phyloP scores from a whole-genome alignment of 306 rosid genomes.

The Mucuna pruriens region DNA sequence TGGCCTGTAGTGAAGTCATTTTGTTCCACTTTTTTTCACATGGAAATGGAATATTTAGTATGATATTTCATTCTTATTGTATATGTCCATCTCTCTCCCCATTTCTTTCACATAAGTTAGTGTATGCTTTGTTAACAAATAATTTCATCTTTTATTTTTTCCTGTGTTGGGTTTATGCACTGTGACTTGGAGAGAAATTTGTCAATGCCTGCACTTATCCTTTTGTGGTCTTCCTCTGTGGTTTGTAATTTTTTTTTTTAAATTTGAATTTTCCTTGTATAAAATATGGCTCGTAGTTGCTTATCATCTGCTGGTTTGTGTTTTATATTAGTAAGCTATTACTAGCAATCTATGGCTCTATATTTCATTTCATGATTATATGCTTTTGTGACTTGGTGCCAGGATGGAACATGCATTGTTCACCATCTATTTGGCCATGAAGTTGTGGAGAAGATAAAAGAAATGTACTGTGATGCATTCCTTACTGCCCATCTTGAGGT shows the following conservation, averaged over 20 bases:
- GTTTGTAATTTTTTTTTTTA: neutral
- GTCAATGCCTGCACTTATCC: neutral
- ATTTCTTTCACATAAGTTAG: neutral
- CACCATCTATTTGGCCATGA: slow-evolving; percentile 95
- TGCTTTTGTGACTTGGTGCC: slow-evolving; percentile 35
- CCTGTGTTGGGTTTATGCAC: neutral
- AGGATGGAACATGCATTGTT: slow-evolving; percentile 97
- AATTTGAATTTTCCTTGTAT: neutral
- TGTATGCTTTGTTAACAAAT: slow-evolving; percentile 16
- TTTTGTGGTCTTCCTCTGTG: neutral
- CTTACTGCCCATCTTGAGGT: slow-evolving; percentile 99
- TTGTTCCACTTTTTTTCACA: neutral
- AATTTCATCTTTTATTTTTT: neutral
- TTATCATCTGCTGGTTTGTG: neutral
- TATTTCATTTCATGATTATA: slow-evolving; percentile 38
- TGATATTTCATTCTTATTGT: slow-evolving; percentile 16
- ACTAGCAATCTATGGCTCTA: slow-evolving; percentile 9
- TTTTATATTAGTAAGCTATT: neutral
- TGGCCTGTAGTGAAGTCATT: neutral
- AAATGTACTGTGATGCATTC: slow-evolving; percentile 92
- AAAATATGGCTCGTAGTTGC: neutral
- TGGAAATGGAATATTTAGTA: neutral
- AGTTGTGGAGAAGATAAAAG: slow-evolving; percentile 90
- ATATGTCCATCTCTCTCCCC: neutral
- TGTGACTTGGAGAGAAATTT: neutral